Conservation (phyloP, 2,329 filamentous ascomycete genomes). For the Pseudogymnoascus sp. region DNA sequence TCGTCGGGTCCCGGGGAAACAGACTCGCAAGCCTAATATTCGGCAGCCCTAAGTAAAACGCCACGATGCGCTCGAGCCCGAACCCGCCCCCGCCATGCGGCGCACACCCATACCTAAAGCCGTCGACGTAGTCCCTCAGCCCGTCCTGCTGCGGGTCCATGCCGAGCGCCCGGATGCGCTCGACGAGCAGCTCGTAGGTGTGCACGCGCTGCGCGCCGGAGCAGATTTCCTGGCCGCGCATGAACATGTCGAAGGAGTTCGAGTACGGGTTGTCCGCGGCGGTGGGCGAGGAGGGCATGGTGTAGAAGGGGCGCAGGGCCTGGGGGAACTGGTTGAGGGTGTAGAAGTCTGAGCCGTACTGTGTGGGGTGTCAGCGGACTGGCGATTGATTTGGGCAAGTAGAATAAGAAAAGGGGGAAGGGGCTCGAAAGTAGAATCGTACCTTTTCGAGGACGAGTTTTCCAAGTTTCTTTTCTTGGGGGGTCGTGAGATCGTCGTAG, state of each 20-base stretch:
- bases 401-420: neutral
- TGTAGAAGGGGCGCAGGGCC: conserved; percentile 57
- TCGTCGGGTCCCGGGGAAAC: conserved; percentile 54
- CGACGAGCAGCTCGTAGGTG: conserved; percentile 47
- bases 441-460: conserved; percentile 4
- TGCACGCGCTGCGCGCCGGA: conserved; percentile 60
- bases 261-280: conserved; percentile 38
- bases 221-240: conserved; percentile 62
- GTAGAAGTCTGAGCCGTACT: conserved; percentile 61
- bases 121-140: conserved; percentile 54
- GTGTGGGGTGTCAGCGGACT: conserved; percentile 22
- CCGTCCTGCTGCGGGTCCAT: conserved; percentile 50
- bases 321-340: conserved; percentile 59
- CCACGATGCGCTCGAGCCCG: conserved; percentile 57
- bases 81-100: conserved; percentile 58
- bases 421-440: neutral
- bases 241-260: conserved; percentile 63
- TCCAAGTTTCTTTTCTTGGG: conserved; percentile 5
- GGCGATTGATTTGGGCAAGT: neutral
- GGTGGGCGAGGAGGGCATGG: conserved; percentile 47
- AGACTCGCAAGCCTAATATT: conserved; percentile 53
- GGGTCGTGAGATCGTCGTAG: neutral
- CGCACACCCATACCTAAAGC: conserved; percentile 55
- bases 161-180: conserved; percentile 49
- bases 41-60: conserved; percentile 56